Evolutionary conservation across 768 basidiomycete species (phyloP), one percentile per base, ranked within the genome.

Genomic region (Omphalotus guepiniiformis): DNA sequence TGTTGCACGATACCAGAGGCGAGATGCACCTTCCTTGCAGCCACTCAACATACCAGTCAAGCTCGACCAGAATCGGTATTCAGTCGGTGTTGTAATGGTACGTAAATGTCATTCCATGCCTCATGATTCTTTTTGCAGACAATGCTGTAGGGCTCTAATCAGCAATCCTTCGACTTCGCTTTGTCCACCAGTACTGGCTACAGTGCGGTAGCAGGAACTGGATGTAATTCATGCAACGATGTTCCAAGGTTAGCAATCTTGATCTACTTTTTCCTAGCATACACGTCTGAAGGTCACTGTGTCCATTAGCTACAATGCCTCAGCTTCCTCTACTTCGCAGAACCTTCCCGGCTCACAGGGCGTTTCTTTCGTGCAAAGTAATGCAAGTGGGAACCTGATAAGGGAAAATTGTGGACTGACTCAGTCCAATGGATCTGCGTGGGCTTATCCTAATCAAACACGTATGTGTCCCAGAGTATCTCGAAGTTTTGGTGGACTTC

Each of bases 381-480:
- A 47, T 16, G 60, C 58, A 4, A 55, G 49, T 34, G 68, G 69
- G 2, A 52, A 55, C 4, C 23, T 70, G 29, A 60, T 72, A 49
- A 64, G 61, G 44, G 70, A 73, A 51, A 50, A 66, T 46, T 73
- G 71, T 47, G 42, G 54, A 15, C 54, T 73, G 13, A 36, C 52
- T 16, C 55, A 59, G 13, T 44, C 40, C 3, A 64, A 67, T 43
- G 66, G 68, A 3, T 57, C 61, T 0, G 45, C 56, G 0, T 73
- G 70, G 70, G 13, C 32, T 7, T 72, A 71, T 48, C 56, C 64
- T 0, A 72, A 72, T 41, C 70, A 72, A 44, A 68, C 70, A 13
- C 58, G 71, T 70, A 38, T 35, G 68, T 53, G 16, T 18, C 6
- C 35, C 38, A 28, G 21, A 15, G 36, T 25, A 39, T n/a, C 7